Percentiles rank a stretch among this genome's conserved stretches.
Evolutionary conservation across 257 asterid genomes (phyloP).

Genomic region (Cynanchum wilfordii): DNA sequence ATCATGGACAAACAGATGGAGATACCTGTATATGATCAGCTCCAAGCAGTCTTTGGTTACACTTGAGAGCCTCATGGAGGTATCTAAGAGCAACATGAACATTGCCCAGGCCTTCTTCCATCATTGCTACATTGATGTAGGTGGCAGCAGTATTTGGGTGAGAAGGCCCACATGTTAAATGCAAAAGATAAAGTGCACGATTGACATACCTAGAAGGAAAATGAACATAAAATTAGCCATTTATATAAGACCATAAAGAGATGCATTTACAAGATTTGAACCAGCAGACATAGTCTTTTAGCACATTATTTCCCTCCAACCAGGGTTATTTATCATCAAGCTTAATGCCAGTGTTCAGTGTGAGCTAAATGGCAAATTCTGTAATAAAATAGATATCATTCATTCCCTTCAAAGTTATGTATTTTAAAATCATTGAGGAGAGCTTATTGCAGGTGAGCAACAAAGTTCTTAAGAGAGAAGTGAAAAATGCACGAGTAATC

Average conservation of each 20-base stretch:
- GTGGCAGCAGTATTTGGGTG: conserved; percentile 85
- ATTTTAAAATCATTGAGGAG: not conserved
- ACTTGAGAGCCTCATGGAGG: conserved; percentile 82
- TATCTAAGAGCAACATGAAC: conserved; percentile 77
- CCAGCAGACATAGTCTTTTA: not conserved
- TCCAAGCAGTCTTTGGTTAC: conserved; percentile 79
- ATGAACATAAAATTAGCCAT: conserved; percentile 17
- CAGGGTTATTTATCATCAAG: not conserved
- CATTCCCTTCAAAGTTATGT: not conserved
- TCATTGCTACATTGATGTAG: conserved; percentile 77
- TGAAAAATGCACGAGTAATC: not conserved
- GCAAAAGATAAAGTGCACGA: conserved; percentile 76
- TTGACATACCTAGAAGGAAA: conserved; percentile 62
- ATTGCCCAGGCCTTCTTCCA: conserved; percentile 86
- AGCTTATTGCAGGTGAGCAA: not conserved
- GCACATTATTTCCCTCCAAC: not conserved
- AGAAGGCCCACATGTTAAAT: conserved; percentile 74
- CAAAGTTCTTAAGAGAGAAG: not conserved
- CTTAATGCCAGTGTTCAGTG: not conserved
- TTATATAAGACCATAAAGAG: conserved; percentile 9
- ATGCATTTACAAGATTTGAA: not conserved
- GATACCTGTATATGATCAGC: conserved; percentile 76
- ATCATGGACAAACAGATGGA: conserved; percentile 8
- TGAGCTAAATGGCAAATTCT: not conserved
- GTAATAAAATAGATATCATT: not conserved